Base-by-base conservation (phyloP, 2,329 filamentous ascomycete genomes). In the Penicillium sp. region DNA sequence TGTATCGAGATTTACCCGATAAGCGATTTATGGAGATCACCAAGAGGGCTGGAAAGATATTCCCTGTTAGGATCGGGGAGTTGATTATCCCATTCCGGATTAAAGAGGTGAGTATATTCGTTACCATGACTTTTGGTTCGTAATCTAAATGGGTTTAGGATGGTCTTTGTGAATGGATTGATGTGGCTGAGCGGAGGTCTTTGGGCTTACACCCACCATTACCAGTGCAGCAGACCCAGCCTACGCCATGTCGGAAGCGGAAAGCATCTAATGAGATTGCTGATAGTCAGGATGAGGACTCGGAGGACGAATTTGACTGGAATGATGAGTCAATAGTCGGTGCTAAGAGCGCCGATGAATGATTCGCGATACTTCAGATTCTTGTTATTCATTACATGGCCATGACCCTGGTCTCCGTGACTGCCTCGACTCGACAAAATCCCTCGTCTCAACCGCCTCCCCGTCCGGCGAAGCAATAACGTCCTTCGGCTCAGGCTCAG, bases 1-100 rank as follows among this genome's bases (percentile, higher is more conserved):
- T 96, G 33, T 96, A 95, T 73, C 84, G 89, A 66, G 91, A 96
- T 75, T 93, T 85, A 84, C 82, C 79, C 59, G 55, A 61, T 14
- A 53, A 52, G 14, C 81, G 84, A 56, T 80, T 90, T 63, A 85
- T 82, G 11, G 86, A 86, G 49, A 75, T 91, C 11, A 82, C 89
- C 67, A 91, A 90, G 72, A 73, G 84, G 37, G 82, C 85, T 62
- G 86, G 87, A 8, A 83, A 79, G 65, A 66, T 68, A 2, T 41
- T 69, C 53, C 53, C 58, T 24, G 67, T 62, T 54, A 69, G 69
- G 35, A 58, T 55, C 52, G 65, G 63, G 35, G 67, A 67, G 52
- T 67, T 69, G 35, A 70, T 77, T 44, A 67, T 78, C 16, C 64
- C 73, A 3, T 80, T 80, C 60, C 56, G 67, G 16, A 75, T 80